Evolutionary conservation across 768 basidiomycete species (phyloP), one percentile per base, ranked within the genome.

Genomic region (Tylopilus rubrobrunneus): DNA sequence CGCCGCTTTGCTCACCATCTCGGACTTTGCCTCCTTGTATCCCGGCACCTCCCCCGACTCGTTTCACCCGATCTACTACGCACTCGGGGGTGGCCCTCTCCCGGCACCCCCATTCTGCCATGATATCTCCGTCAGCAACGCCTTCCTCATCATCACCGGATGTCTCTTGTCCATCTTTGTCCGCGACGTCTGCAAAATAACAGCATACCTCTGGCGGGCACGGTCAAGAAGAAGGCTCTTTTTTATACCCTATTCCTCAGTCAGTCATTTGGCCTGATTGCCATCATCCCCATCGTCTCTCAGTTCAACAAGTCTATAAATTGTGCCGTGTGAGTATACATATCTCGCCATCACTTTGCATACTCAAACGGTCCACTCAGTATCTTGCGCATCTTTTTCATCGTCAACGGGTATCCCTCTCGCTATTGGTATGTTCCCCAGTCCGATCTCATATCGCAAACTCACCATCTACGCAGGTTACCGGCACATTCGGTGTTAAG

Each of bases 401-500:
- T 48, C n/a, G 46, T 46, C 39, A 48, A 46, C 19, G 71, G 71
- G 53, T 69, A 14, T 76, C 75, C 1, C 62, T 79, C 2, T 73
- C 74, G 28, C 59, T 77, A 52, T 61, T 79, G 62, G 78, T 80
- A 54, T 31, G 55, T 57, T 62, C 40, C 14, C 10, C 29, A 6
- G 27, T 28, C 14, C 3, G n/a, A 33, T 4, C 2, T 31, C 10
- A 2, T 15, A 6, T 15, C 1, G 4, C 25, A 21, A 3, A 5
- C 49, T 60, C 34, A 49, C 14, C 25, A 31, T 28, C 34, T 27
- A 11, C 29, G 53, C 34, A 85, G 85, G 76, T 86, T 40, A 77
- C 82, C 0, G 84, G 83, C 29, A 80, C 86, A 29, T 71, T 84
- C 33, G 85, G 85, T 14, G 71, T 81, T 60, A 87, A 87, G 63